These are phyloP conservation scores for Erythrobasidium hasegawianum DNA, from an alignment of 1,284 basidiomycete genomes.

Conservation along the genomic window DNA sequence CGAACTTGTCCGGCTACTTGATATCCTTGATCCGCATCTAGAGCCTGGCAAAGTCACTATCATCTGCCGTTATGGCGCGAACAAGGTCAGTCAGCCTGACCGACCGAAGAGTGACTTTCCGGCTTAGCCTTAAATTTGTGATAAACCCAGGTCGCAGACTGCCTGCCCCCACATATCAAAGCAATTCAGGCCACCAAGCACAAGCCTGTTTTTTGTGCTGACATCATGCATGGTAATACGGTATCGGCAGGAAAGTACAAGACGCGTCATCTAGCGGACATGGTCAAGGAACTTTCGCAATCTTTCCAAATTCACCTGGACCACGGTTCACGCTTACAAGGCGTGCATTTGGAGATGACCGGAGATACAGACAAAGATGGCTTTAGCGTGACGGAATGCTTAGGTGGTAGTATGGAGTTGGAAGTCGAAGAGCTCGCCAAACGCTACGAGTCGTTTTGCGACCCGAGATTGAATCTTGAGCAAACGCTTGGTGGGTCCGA, in stretches of 20 bases:
- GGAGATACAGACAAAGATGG: slow-evolving; percentile 91
- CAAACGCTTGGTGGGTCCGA: background rate
- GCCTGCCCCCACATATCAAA: slow-evolving; percentile 76
- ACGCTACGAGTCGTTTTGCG: slow-evolving; percentile 55
- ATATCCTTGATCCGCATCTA: slow-evolving; percentile 79
- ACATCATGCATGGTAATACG: slow-evolving; percentile 91
- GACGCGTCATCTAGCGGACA: slow-evolving; percentile 84
- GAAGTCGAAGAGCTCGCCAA: slow-evolving; percentile 55
- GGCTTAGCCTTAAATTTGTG: slow-evolving; percentile 7
- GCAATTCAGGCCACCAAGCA: slow-evolving; percentile 76
- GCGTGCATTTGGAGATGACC: slow-evolving; percentile 95
- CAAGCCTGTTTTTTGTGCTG: slow-evolving; percentile 85
- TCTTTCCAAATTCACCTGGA: slow-evolving; percentile 75
- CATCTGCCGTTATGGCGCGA: slow-evolving; percentile 88
- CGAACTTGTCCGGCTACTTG: slow-evolving; percentile 75
- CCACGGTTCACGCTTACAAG: slow-evolving; percentile 71
- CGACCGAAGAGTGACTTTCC: background rate
- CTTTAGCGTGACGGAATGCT: slow-evolving; percentile 71
- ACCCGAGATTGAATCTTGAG: slow-evolving; percentile 45
- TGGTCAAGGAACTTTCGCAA: slow-evolving; percentile 79
- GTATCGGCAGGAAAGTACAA: slow-evolving; percentile 56
- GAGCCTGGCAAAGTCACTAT: slow-evolving; percentile 80
- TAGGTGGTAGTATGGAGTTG: slow-evolving; percentile 58
- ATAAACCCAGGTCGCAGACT: slow-evolving; percentile 65
- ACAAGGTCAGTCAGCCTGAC: slow-evolving; percentile 57